Evolutionary conservation across 2,329 filamentous ascomycete genomes (phyloP), one percentile per base, ranked within the genome.

Genomic region (Diaporthe helianthi): DNA sequence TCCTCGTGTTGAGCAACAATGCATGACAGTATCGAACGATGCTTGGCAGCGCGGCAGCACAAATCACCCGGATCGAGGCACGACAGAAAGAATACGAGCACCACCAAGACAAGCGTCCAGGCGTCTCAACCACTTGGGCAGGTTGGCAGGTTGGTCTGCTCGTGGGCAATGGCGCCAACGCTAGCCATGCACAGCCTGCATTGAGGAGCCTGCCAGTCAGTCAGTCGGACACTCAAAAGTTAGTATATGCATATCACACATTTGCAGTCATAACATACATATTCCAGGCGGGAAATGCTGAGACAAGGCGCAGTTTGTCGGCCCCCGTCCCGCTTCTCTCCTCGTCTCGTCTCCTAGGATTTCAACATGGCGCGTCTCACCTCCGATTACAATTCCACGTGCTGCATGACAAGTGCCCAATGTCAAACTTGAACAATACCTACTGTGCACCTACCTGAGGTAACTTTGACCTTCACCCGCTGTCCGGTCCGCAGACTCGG

Each of bases 1-100:
- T 49, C 44, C 49, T 67, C 64, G 64, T 67, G 64, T 67, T 58
- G 52, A 49, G 29, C 64, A 67, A n/a, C 41, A 58, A 58, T 67
- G 64, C 38, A 29, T 66, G n/a, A 15, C 31, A 47, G 47, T 29
- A 29, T 29, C n/a, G 58, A 10, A 3, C 47, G 24, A 10, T 31
- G 41, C 26, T 17, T 47, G 44, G 36, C 13, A 15, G 36, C 36
- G 13, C 17, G 36, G 36, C 36, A 38, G 36, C 31, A 63, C 58
- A 49, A 33, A 49, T 36, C 44, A 63, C 44, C 58, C 58, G 58
- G 36, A 29, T 63, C 44, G 41, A 49, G 13, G 33, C 44, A 63
- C 58, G 58, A 63, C 58, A 63, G 41, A 44, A 49, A 29, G 26
- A 63, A 63, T 63, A 63, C 58, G 58, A 63, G 58, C 58, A 63